Base-by-base conservation (phyloP, 768 basidiomycete species). In the Paxillus ammoniavirescens region DNA sequence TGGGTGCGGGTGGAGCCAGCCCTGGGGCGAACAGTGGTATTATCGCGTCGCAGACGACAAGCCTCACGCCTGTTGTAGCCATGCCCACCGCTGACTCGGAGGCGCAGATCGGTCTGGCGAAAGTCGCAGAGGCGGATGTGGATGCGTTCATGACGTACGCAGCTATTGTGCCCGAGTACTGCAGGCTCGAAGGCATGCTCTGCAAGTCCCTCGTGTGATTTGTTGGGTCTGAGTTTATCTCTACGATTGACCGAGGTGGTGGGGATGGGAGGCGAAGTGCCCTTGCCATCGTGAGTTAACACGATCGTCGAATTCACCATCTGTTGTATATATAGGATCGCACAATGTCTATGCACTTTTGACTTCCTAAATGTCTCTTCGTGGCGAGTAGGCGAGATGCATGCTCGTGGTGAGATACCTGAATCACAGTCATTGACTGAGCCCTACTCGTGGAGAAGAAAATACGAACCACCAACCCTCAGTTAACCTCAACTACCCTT, bases 131-230 rank as follows among this genome's bases (percentile, higher is more conserved):
- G 54, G 82, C 91, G 13, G 91, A 93, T 65, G 72, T 83, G 49
- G 91, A 93, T 68, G 85, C 90, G 51, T 91, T 91, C 70, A 81
- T 90, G 82, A 82, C 86, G 0, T 93, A 93, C 65, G 89, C 90
- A 17, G 82, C 89, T 35, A 87, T 92, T 65, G 86, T 93, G 15
- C 87, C 89, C 26, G 91, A 93, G 72, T 93, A 84, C 67, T 83
- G 81, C 73, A 75, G 91, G 40, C 70, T 93, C 59, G 91, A 93
- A 71, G 79, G 82, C 10, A 86, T 93, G 81, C 69, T 92, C 47
- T 79, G 86, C 59, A 91, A 90, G 62, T 72, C 72, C 8, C 71
- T 82, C 52, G 80, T 81, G 10, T 80, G 55, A 66, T 40, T 5
- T 42, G 31, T 35, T 35, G 35, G 10, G 12, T 47, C 23, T 31